phyloP scores from a whole-genome alignment of 768 basidiomycete genomes.

The button mushroom (Agaricus bisporus) region DNA sequence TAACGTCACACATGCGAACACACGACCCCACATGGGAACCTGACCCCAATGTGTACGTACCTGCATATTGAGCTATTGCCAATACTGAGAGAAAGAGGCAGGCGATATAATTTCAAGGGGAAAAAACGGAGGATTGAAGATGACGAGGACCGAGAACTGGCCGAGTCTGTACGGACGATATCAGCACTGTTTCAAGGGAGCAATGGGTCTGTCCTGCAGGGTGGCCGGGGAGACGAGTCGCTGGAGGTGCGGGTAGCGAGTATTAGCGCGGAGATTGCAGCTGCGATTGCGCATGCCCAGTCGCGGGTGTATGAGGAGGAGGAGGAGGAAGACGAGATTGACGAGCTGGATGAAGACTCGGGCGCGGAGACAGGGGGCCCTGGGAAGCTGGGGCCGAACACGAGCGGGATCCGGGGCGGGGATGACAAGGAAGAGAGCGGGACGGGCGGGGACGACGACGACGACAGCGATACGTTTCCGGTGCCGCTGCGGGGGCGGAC shows the following conservation, averaged over 20 bases:
- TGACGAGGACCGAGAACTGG: slow-evolving; percentile 60
- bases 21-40: slow-evolving; percentile 84
- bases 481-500: slow-evolving; percentile 66
- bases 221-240: slow-evolving; percentile 34
- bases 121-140: slow-evolving; percentile 59
- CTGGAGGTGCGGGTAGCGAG: slow-evolving; percentile 66
- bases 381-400: slow-evolving; percentile 52
- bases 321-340: slow-evolving; percentile 43
- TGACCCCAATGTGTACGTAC: slow-evolving; percentile 71
- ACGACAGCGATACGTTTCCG: slow-evolving; percentile 71
- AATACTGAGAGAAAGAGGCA: slow-evolving; percentile 23
- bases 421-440: slow-evolving; percentile 24
- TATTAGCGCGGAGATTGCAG: slow-evolving; percentile 76
- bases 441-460: slow-evolving; percentile 44
- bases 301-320: slow-evolving; percentile 53
- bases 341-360: slow-evolving; percentile 46
- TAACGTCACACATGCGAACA: slow-evolving; percentile 83
- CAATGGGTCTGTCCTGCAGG: slow-evolving; percentile 23
- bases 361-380: slow-evolving; percentile 43
- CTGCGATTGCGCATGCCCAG: slow-evolving; percentile 71
- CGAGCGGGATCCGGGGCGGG: slow-evolving; percentile 50
- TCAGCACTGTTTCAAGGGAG: slow-evolving; percentile 61
- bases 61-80: slow-evolving; percentile 7
- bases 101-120: slow-evolving; percentile 75
- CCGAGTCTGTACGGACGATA: slow-evolving; percentile 70